phyloP scores from a whole-genome alignment of 805 yeast species.

The Candida michaelii region DNA sequence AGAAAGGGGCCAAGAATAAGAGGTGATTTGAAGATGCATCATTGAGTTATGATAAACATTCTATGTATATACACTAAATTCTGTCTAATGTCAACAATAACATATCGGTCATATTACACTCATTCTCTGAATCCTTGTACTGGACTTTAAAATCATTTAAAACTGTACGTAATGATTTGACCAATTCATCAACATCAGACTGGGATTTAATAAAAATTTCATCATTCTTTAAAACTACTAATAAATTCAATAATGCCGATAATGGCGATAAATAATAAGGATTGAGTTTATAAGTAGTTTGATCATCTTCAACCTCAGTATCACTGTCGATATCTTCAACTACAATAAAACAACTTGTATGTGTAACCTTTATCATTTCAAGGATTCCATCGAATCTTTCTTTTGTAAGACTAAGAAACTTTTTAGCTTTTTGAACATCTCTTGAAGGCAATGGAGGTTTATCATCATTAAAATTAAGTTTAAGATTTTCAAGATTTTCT shows the following conservation, averaged over 20 bases:
- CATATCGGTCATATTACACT: constrained; percentile 33
- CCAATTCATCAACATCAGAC: constrained; percentile 13
- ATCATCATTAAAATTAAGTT: too few species aligned
- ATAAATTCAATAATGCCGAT: constrained; percentile 58
- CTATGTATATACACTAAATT: constrained; percentile 15
- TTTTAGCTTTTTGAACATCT: constrained; percentile 16
- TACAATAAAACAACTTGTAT: constrained; percentile 34
- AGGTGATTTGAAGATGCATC: not conserved
- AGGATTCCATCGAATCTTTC: constrained; percentile 44
- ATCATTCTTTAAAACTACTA: constrained; percentile 31
- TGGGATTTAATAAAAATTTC: constrained; percentile 18
- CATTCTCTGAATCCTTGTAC: constrained; percentile 15
- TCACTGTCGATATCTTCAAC: constrained; percentile 15
- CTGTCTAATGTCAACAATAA: constrained; percentile 37
- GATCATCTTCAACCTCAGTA: constrained; percentile 18
- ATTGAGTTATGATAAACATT: too few species aligned
- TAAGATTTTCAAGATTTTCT: constrained; percentile 1
- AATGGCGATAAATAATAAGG: constrained; percentile 41
- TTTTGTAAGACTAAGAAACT: constrained; percentile 43
- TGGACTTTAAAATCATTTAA: constrained; percentile 18
- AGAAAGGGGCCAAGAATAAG: constrained; percentile 18
- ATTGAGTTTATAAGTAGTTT: constrained; percentile 18
- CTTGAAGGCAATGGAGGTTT: constrained; percentile 37
- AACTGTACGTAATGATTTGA: constrained; percentile 27
- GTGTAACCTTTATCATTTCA: constrained; percentile 37